These are phyloP conservation scores for Dalbergia cochinchinensis DNA, from an alignment of 306 rosid genomes.

Conservation along the genomic window DNA sequence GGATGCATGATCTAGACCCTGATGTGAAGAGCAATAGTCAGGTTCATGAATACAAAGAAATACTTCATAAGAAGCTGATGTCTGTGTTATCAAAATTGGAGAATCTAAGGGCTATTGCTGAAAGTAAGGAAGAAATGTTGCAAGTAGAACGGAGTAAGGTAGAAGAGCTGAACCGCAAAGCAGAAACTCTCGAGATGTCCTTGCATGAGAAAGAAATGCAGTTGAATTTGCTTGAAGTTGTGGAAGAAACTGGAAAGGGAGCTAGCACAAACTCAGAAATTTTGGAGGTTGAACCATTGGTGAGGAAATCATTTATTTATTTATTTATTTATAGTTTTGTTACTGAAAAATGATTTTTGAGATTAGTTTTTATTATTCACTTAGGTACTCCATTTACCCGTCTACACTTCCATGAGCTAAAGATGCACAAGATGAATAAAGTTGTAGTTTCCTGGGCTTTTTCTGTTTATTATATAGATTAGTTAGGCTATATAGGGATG, in stretches of 20 bases:
- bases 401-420: background rate
- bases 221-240: constrained; percentile 83
- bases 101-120: constrained; percentile 64
- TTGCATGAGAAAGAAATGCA: constrained; percentile 74
- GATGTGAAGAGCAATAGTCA: constrained; percentile 58
- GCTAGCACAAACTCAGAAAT: constrained; percentile 72
- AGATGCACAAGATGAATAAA: background rate
- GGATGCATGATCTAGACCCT: constrained; percentile 57
- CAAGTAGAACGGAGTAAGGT: constrained; percentile 80
- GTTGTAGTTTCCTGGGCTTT: background rate
- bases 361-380: background rate
- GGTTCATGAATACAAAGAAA: constrained; percentile 69
- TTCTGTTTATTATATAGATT: background rate
- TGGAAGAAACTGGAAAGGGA: constrained; percentile 64
- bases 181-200: constrained; percentile 72
- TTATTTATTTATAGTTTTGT: constrained; percentile 1
- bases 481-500: background rate
- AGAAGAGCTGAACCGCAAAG: constrained; percentile 66
- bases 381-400: background rate
- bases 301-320: constrained; percentile 55
- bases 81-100: constrained; percentile 70
- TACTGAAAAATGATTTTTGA: constrained; percentile 12
- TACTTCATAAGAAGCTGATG: constrained; percentile 69
- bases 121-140: constrained; percentile 75
- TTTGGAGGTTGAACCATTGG: constrained; percentile 85